Conservation (phyloP, 2,329 filamentous ascomycete genomes). For the Scedosporium aurantiacum region DNA sequence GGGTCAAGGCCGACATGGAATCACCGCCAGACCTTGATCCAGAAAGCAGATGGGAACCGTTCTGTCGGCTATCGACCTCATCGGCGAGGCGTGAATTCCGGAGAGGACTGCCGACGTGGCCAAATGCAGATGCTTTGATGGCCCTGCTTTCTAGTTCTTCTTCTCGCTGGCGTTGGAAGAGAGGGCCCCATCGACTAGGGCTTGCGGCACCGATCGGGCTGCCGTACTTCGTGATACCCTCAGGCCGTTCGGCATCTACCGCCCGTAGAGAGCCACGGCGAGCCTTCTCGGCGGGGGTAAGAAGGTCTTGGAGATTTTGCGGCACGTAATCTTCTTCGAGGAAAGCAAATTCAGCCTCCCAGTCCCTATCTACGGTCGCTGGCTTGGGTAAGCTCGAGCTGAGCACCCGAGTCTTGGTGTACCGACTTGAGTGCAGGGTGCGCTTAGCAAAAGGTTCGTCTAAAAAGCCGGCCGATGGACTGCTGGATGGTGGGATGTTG, state of each 20-base stretch:
- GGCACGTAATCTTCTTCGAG: slow-evolving; percentile 80
- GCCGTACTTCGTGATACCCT: slow-evolving; percentile 43
- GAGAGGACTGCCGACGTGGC: slow-evolving; percentile 54
- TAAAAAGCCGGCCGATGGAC: slow-evolving; percentile 38
- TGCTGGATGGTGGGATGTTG: slow-evolving; percentile 26
- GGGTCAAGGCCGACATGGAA: slow-evolving; percentile 46
- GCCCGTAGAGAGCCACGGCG: slow-evolving; percentile 48
- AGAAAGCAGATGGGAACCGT: slow-evolving; percentile 18
- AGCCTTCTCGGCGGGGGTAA: slow-evolving; percentile 58
- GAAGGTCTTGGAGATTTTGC: slow-evolving; percentile 52
- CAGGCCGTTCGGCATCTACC: slow-evolving; percentile 36
- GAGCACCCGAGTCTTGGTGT: slow-evolving; percentile 56
- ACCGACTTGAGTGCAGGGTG: slow-evolving; percentile 57
- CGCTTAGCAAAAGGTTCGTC: slow-evolving; percentile 61
- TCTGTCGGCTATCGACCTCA: slow-evolving; percentile 29
- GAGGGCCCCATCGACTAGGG: slow-evolving; percentile 49
- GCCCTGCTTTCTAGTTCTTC: slow-evolving; percentile 26
- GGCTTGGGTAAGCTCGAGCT: slow-evolving; percentile 57
- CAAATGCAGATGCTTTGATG: slow-evolving; percentile 42
- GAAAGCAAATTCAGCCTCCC: slow-evolving; percentile 62
- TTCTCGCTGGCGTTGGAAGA: slow-evolving; percentile 50
- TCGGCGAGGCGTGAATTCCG: slow-evolving; percentile 51
- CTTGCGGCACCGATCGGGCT: slow-evolving; percentile 46
- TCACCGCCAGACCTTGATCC: slow-evolving; percentile 35
- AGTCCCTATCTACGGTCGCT: slow-evolving; percentile 49